Evolutionary conservation across 257 asterid genomes (phyloP).

Genomic region (Fraxinus americana): DNA sequence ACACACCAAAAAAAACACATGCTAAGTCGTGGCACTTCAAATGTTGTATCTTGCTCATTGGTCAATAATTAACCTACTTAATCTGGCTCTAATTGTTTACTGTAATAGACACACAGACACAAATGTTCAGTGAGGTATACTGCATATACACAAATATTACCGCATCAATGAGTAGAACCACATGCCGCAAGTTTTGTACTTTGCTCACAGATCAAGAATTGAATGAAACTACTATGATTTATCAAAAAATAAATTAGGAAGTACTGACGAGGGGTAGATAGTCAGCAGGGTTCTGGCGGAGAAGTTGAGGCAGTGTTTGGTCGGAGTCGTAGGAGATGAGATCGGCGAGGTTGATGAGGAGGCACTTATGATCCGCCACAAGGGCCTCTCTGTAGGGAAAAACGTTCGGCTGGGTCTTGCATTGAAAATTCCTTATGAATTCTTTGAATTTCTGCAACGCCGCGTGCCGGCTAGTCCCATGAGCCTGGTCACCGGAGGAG

Average conservation of each 20-base stretch:
- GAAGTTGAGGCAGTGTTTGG: constrained; percentile 72
- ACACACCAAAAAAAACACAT: background rate
- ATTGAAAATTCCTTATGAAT: constrained; percentile 83
- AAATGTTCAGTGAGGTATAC: background rate
- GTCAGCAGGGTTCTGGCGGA: constrained; percentile 90
- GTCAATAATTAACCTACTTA: background rate
- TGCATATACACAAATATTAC: background rate
- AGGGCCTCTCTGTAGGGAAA: constrained; percentile 92
- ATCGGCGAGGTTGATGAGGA: constrained; percentile 72
- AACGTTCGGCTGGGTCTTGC: constrained; percentile 72
- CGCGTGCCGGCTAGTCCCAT: constrained; percentile 63
- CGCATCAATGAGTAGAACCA: background rate
- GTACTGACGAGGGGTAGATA: constrained; percentile 74
- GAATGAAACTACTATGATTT: background rate
- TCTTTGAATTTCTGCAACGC: constrained; percentile 88
- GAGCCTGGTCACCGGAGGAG: constrained; percentile 50
- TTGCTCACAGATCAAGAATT: background rate
- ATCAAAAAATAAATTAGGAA: too few species aligned
- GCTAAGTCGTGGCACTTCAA: background rate
- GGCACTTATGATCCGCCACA: constrained; percentile 66
- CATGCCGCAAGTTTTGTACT: background rate
- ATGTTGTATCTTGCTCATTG: background rate
- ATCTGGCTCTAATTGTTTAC: background rate
- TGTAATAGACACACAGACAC: background rate
- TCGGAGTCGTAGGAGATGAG: constrained; percentile 88